Conservation (phyloP, 1,139 yeast genomes). For the Suhomyces bokatorum region DNA sequence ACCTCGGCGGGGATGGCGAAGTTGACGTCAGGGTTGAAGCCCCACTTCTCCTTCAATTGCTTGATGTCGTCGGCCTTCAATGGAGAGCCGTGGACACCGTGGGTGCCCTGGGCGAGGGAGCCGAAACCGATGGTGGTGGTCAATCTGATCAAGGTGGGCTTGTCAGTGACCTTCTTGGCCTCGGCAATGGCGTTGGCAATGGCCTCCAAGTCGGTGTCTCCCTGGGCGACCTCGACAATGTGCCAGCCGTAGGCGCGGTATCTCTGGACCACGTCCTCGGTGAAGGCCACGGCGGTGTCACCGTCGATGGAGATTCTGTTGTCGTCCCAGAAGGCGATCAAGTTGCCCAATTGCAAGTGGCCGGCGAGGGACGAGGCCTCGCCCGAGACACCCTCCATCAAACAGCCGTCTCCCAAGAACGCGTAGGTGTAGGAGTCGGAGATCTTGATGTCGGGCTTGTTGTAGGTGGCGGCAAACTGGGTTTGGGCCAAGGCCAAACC, state of each 20-base stretch:
- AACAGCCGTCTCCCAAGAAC: slow-evolving; percentile 96
- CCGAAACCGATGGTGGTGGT: slow-evolving; percentile 95
- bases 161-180: slow-evolving; percentile 65
- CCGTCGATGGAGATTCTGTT: slow-evolving; percentile 98
- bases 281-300: slow-evolving; percentile 84
- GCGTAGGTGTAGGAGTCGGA: slow-evolving; percentile 76
- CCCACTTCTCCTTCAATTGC: slow-evolving; percentile 81
- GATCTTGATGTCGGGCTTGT: slow-evolving; percentile 76
- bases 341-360: slow-evolving; percentile 89
- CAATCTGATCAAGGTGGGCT: slow-evolving; percentile 90
- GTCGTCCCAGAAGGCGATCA: slow-evolving; percentile 96
- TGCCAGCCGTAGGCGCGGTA: slow-evolving; percentile 97
- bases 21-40: slow-evolving; percentile 83
- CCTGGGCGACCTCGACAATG: slow-evolving; percentile 72
- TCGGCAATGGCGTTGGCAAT: slow-evolving; percentile 71
- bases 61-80: slow-evolving; percentile 90
- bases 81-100: slow-evolving; percentile 96
- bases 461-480: slow-evolving; percentile 89
- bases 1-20: slow-evolving; percentile 87
- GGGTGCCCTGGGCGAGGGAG: slow-evolving; percentile 82
- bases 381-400: slow-evolving; percentile 97
- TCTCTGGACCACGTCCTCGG: slow-evolving; percentile 87
- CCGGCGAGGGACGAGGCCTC: slow-evolving; percentile 97
- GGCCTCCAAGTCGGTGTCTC: slow-evolving; percentile 75
- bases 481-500: slow-evolving; percentile 96